Conservation (phyloP, 345 rosid genomes). For the Populus alba region DNA sequence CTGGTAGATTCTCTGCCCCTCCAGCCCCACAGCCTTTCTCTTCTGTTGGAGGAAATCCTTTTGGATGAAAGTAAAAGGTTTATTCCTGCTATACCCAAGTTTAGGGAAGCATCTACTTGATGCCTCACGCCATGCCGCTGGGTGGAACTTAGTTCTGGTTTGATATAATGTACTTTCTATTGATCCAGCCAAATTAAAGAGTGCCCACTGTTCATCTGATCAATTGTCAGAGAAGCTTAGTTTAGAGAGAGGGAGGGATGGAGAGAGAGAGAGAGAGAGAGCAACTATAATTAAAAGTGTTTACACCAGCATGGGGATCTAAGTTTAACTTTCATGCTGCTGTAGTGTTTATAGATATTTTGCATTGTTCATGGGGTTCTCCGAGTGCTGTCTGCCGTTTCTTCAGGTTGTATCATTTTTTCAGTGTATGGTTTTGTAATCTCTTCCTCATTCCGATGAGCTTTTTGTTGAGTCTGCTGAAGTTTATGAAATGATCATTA, state of each 20-base stretch:
- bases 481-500: slow-evolving; percentile 7
- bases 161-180: not conserved
- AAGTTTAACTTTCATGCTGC: slow-evolving; percentile 3
- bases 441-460: slow-evolving; percentile 17
- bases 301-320: slow-evolving; percentile 9
- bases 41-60: slow-evolving; percentile 68
- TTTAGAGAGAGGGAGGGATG: not conserved
- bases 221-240: slow-evolving; percentile 18
- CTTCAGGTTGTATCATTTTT: slow-evolving; percentile 22
- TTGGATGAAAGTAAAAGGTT: slow-evolving; percentile 39
- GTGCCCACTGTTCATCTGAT: slow-evolving; percentile 6
- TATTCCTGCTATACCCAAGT: not conserved
- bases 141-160: slow-evolving; percentile 34
- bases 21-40: slow-evolving; percentile 40
- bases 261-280: not conserved
- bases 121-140: slow-evolving; percentile 28
- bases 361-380: slow-evolving; percentile 18
- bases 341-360: slow-evolving; percentile 5
- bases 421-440: slow-evolving; percentile 12
- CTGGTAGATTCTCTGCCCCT: slow-evolving; percentile 43
- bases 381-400: slow-evolving; percentile 4
- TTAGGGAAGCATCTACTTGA: slow-evolving; percentile 36
- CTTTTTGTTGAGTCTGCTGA: slow-evolving; percentile 18
- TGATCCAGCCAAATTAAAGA: slow-evolving; percentile 16
- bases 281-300: not conserved